Base-by-base conservation (phyloP, 1,284 basidiomycete genomes). In the Mycosarcoma mackinlayi region DNA sequence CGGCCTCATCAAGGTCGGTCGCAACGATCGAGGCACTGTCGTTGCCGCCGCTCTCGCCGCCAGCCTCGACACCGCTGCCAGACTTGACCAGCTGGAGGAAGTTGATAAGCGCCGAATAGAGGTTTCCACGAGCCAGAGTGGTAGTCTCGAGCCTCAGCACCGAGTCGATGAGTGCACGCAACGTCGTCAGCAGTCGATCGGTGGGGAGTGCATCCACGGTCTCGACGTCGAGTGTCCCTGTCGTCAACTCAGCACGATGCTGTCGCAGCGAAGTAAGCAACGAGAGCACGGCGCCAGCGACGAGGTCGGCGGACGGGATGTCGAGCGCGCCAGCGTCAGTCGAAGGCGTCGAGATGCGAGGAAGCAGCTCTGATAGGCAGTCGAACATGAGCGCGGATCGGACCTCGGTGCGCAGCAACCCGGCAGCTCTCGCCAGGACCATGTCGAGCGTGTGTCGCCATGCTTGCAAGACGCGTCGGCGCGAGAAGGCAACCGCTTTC, bases 81-180 rank as follows among this genome's bases (percentile, higher is more conserved):
- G 63, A 55, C 48, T 67, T 55, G 19, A 71, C 63, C 31, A 95
- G 87, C 76, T 94, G 90, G 34, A 96, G 85, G 82, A 92, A 94
- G 82, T 95, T 94, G 83, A 93, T 88, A 53, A 97, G 85, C 3
- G 91, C 87, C 7, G 93, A 92, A 83, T 96, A 98, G n/a, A 98
- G 85, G 81, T 98, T 97, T 11, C 94, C 94, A n/a, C 94, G 89
- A n/a, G 94, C 90, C 46, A 91, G 85, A 75, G 94, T 92, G n/a
- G 90, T 87, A 5, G 89, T 90, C 55, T 90, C 91, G 52, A 88
- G 90, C 61, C 91, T 88, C 50, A 91, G 80, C 47, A 94, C 87
- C 38, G 90, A 91, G 60, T 92, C 89, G 56, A 96, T 80, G 24
- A 94, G 85, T 65, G 87, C 89, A 30, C 89, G 88, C n/a, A 97